Conservation (phyloP, 495 filamentous ascomycete species). For the Penicillium soppii region DNA sequence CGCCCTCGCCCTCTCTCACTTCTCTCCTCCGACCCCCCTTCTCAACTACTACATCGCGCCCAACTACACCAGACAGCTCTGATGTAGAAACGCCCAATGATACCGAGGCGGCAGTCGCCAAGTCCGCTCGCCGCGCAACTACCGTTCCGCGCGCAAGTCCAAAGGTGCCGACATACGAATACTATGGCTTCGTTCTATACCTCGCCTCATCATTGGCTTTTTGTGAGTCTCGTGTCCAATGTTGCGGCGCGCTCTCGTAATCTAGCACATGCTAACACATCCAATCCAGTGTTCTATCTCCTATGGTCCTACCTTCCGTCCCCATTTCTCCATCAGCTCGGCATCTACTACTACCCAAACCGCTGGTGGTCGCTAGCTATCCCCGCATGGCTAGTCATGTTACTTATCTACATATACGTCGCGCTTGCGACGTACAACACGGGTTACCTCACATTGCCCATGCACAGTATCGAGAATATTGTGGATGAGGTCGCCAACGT, state of each 20-base stretch:
- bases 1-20: constrained; percentile 92
- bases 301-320: constrained; percentile 94
- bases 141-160: constrained; percentile 85
- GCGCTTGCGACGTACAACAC: constrained; percentile 91
- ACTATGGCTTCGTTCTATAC: constrained; percentile 97
- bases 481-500: constrained; percentile 88
- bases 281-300: constrained; percentile 68
- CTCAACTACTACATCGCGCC: constrained; percentile 70
- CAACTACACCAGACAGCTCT: constrained; percentile 87
- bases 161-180: constrained; percentile 96
- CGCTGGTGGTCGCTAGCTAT: constrained; percentile 96
- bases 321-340: constrained; percentile 86
- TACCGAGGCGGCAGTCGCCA: constrained; percentile 62
- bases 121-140: constrained; percentile 61
- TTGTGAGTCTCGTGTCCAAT: constrained; percentile 32
- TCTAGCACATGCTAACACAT: background rate
- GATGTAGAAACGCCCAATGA: constrained; percentile 72
- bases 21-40: constrained; percentile 82
- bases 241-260: background rate
- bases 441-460: constrained; percentile 76
- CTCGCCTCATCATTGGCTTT: constrained; percentile 78
- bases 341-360: constrained; percentile 95
- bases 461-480: constrained; percentile 81
- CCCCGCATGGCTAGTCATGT: constrained; percentile 85
- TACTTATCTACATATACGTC: constrained; percentile 88